Evolutionary conservation across 106 monocot species (phyloP), one percentile per base, ranked within the genome.

Genomic region (Agapanthus africanus): DNA sequence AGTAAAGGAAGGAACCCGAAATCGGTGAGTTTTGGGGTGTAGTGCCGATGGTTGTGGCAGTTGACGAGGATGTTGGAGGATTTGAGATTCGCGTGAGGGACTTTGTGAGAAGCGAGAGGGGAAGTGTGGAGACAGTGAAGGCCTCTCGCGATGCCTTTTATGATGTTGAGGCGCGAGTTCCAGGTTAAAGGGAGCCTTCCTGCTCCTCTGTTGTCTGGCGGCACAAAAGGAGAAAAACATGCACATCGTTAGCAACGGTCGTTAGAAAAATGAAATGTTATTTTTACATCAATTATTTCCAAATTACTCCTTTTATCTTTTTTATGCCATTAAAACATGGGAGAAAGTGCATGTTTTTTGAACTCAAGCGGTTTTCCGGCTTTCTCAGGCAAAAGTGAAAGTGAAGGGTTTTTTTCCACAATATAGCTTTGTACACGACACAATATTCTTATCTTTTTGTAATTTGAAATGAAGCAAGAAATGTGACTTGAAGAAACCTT

Each of bases 31-130:
- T 85, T 84, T 37, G 71, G 14, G 31, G 71, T 10, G 25, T 63
- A 44, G 57, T 56, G 9, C 9, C 21, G 63, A 35, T 54, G 67
- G 37, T 63, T 15, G 37, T 42, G 28, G 63, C 36, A 23, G 33
- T 39, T 36, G 63, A 84, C 42, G 69, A 84, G 54, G 26, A 88
- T 59, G 30, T 84, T 88, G 51, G 84, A 76, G 40, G 84, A 72
- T 62, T 88, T 88, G 16, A 88, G 68, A 68, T 88, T 81, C 8
- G 60, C 77, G 75, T 87, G 87, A 18, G 83, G 87, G 22, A 80
- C 65, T 62, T 60, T 80, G 21, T 77, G 75, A 46, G 80, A 72
- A 23, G 74, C 78, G 27, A 87, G 71, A n/a, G n/a, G n/a, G 33
- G 74, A 80, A 15, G 78, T 77, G 72, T 87, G 83, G 27, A 87